Evolutionary conservation across 495 filamentous ascomycete genomes (phyloP).

Genomic region (Jackrogersella multiformis): DNA sequence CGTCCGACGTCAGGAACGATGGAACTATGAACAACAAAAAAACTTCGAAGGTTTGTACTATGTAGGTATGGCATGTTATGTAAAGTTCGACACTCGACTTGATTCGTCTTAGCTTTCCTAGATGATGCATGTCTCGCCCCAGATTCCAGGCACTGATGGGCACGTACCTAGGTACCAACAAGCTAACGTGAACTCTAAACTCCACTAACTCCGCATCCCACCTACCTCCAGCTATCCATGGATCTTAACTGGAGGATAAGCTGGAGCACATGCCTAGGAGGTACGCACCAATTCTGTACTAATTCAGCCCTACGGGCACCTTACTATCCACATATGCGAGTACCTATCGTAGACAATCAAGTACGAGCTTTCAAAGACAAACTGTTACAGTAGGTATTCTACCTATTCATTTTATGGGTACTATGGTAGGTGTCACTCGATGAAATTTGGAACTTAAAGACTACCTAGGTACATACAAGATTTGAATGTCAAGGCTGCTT

Average conservation of each 20-base stretch:
- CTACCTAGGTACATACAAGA: too few species aligned
- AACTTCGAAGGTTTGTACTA: too few species aligned
- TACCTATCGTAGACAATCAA: too few species aligned
- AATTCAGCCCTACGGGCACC: constrained; percentile 1
- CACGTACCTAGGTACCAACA: constrained; percentile 9
- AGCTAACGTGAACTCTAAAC: constrained; percentile 26
- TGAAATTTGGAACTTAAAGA: too few species aligned
- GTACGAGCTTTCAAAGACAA: too few species aligned
- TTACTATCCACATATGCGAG: not conserved
- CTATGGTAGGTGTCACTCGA: too few species aligned
- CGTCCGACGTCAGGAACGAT: not conserved
- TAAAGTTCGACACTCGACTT: not conserved
- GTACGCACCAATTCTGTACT: not conserved
- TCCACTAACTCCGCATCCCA: constrained; percentile 28
- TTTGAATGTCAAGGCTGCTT: not conserved
- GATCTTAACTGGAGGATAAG: not conserved
- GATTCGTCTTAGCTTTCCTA: constrained; percentile 22
- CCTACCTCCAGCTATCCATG: too few species aligned
- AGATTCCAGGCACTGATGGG: constrained; percentile 13
- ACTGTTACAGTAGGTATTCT: too few species aligned
- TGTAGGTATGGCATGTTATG: not conserved
- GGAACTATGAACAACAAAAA: not conserved
- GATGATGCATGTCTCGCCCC: constrained; percentile 34
- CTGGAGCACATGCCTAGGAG: not conserved
- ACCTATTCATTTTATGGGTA: too few species aligned